Base-by-base conservation (phyloP, 306 rosid species). In the Lathyrus aphaca region DNA sequence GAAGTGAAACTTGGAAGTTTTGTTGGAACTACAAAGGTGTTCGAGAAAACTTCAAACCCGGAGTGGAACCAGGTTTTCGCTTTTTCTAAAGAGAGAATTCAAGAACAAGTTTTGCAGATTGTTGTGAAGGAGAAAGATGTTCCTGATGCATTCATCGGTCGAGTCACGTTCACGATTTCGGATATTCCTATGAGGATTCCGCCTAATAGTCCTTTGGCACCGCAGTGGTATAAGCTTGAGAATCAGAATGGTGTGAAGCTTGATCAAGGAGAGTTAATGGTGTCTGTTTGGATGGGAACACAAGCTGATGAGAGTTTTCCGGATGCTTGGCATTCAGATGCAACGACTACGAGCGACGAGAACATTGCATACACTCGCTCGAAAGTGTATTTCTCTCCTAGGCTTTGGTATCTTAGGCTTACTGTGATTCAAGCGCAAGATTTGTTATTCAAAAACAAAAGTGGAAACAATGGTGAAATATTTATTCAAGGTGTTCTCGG, bases 251-350 rank as follows among this genome's bases (percentile, higher is more conserved):
- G 39, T 66, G 75, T 4, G 54, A 69, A 70, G 72, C 44, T 63
- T 51, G 21, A 23, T 63, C n/a, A 38, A 15, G 82, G 72, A 59
- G 88, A 81, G 64, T 46, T 84, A 61, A 84, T 81, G 84, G 67
- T 81, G 15, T 75, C 86, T 32, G 75, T 79, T 44, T 84, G 88
- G 88, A 81, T 84, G 78, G 88, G 88, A 29, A 79, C 88, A 60
- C 88, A 84, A 4, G 88, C 85, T 4, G 88, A 79, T 53, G 79
- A 79, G 49, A 53, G 68, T 42, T 79, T 79, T 54, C 63, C 79
- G 3, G 75, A 79, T 45, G 82, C 79, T 43, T 73, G 74, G 70
- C 82, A 79, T 64, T 68, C 72, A 2, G 79, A 79, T 79, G 55
- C 79, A 17, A 15, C 75, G 23, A 11, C 42, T 42, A 68, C 37